Evolutionary conservation across 1,139 yeast genomes (phyloP), one percentile per base, ranked within the genome.

Genomic region (Scheffersomyces parashehatae): DNA sequence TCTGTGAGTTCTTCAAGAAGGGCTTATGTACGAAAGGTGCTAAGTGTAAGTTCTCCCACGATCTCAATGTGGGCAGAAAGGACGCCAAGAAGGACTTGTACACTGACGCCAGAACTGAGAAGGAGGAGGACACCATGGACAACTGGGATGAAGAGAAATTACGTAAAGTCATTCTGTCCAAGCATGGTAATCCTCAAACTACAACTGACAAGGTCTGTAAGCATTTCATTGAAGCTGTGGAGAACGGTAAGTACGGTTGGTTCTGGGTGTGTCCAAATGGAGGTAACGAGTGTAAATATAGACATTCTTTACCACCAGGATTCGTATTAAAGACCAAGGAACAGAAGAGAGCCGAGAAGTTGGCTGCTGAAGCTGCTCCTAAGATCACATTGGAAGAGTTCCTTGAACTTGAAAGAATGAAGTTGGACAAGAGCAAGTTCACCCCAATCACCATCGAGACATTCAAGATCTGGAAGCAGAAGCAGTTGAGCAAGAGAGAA

Each of bases 201-300:
- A 90, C 98, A 26, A 95, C 99, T 2, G 98, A 93, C 51, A 95
- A 80, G 53, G 90, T 95, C 38, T 95, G 99, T 79, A 93, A 91
- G 66, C 83, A 68, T 67, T 95, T 95, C 70, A 88, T 93, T 56
- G 97, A 90, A 48, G 99, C 99, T 0, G 98, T 95, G 48, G 99
- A 95, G 62, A 90, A 90, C 60, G 95, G 95, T 45, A 91, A 93
- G 64, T 93, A 95, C 63, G 99, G 99, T 57, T 93, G 99, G 99
- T 91, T 93, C 68, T 93, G 99, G 99, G 79, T 81, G 29, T 93
- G 99, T 73, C 99, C 99, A 31, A 88, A 88, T 56, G 93, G 93
- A 35, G 97, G 97, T 51, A 83, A 85, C 54, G 85, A 82, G 45
- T 95, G 99, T 80, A 93, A 86, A 74, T 95, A 95, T 73, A 83